Percentiles rank a stretch among this genome's conserved stretches.
Conservation (phyloP, 2,329 filamentous ascomycete genomes). For the Parastagonospora avenae region DNA sequence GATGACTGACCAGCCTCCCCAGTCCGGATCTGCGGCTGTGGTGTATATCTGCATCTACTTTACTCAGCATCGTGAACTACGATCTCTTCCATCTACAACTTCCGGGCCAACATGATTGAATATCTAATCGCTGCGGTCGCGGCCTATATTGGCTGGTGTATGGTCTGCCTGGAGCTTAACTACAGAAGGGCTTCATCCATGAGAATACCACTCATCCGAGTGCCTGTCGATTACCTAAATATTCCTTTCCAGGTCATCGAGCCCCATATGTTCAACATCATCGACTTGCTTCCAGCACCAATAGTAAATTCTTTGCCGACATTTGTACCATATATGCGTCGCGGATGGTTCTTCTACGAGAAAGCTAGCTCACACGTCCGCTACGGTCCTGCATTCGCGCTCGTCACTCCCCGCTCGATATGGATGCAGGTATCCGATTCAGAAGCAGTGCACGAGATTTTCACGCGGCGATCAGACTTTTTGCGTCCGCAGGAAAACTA, state of each 20-base stretch:
- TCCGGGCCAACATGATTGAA: no score
- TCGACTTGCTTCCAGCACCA: slow-evolving; percentile 4
- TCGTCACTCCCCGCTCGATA: slow-evolving; percentile 15
- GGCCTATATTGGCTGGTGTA: no score
- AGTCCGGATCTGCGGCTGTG: no score
- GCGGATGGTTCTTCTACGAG: slow-evolving; percentile 8
- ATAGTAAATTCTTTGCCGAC: not conserved
- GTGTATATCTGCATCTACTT: no score
- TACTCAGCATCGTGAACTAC: no score
- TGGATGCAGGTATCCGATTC: slow-evolving; percentile 16
- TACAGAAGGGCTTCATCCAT: slow-evolving; percentile 9
- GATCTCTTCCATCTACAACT: no score
- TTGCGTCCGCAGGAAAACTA: slow-evolving; percentile 15
- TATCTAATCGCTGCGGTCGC: no score
- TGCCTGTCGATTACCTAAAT: slow-evolving; percentile 16
- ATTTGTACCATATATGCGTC: not conserved
- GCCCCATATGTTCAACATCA: slow-evolving; percentile 7
- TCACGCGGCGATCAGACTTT: slow-evolving; percentile 16
- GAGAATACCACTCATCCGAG: slow-evolving; percentile 12
- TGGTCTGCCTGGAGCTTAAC: slow-evolving; percentile 7
- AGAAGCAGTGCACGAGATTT: slow-evolving; percentile 16
- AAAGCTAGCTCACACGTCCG: slow-evolving; percentile 1
- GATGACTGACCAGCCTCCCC: no score
- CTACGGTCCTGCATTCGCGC: slow-evolving; percentile 3
- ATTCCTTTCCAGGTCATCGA: slow-evolving; percentile 14